A percentile compares a stretch with the other conserved stretches of the same genome.
Conservation (phyloP, 306 rosid species). For the Styphnolobium japonicum region DNA sequence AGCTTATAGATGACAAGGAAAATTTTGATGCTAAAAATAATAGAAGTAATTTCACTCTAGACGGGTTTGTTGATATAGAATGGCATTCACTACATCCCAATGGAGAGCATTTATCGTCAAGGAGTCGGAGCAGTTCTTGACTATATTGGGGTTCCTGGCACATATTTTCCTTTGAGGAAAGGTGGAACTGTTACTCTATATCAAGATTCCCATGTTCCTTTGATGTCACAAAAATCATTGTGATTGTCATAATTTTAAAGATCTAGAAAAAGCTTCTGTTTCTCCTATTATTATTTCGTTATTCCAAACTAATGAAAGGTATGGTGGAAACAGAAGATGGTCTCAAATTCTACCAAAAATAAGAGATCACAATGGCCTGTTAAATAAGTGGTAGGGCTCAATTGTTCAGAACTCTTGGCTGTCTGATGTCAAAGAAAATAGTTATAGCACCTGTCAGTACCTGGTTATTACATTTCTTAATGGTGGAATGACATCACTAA, state of each 20-base stretch:
- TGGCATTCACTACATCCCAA: slow-evolving; percentile 79
- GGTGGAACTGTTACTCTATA: slow-evolving; percentile 86
- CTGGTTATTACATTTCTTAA: slow-evolving; percentile 12
- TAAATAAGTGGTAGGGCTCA: not conserved
- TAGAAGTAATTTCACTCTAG: too few species aligned
- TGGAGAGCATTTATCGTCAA: slow-evolving; percentile 62
- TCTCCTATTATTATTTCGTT: not conserved
- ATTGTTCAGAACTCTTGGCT: not conserved
- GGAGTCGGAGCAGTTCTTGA: slow-evolving; percentile 96
- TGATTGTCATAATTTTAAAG: not conserved
- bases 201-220: slow-evolving; percentile 91
- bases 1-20: not conserved
- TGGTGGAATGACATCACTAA: too few species aligned
- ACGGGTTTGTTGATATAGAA: too few species aligned
- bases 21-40: too few species aligned
- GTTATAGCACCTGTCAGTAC: not conserved
- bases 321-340: not conserved
- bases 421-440: not conserved
- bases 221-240: not conserved
- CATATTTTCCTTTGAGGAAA: slow-evolving; percentile 89
- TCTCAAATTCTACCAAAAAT: not conserved
- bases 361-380: not conserved
- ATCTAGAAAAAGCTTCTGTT: too few species aligned
- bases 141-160: slow-evolving; percentile 80
- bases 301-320: not conserved